A percentile compares a stretch with the other conserved stretches of the same genome.
Evolutionary conservation across 1,139 yeast species (phyloP).

Genomic region (Casaregolazyma suthepensis): DNA sequence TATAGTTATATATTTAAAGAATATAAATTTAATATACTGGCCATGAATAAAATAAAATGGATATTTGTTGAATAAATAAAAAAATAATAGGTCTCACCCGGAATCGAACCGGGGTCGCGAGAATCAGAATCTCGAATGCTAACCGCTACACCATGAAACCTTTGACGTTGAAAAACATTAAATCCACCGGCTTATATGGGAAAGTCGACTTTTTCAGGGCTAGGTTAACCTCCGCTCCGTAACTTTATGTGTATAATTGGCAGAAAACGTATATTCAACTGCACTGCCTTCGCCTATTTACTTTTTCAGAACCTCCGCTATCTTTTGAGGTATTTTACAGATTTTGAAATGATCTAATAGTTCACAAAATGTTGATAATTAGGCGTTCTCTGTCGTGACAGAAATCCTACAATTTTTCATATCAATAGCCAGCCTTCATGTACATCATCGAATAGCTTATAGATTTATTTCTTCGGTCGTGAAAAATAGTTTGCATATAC

Average conservation of each 20-base stretch:
- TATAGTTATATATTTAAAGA: not conserved
- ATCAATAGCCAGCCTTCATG: too few relatives aligned
- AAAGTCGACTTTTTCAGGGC: not conserved
- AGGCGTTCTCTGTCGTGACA: not conserved
- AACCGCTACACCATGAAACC: slow-evolving; percentile 25
- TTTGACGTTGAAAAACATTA: not conserved
- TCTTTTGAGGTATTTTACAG: too few relatives aligned
- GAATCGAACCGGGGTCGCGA: slow-evolving; percentile 29
- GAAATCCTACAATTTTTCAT: too few relatives aligned
- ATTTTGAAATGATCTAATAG: too few relatives aligned
- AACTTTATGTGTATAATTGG: not conserved
- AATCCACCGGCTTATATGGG: not conserved
- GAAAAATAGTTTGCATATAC: not conserved
- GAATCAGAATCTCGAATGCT: slow-evolving; percentile 26
- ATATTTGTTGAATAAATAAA: not conserved
- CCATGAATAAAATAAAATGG: not conserved
- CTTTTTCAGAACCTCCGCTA: too few relatives aligned
- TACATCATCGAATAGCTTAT: too few relatives aligned
- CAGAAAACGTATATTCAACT: not conserved
- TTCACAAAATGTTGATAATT: not conserved
- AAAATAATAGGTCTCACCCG: slow-evolving; percentile 24
- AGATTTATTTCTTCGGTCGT: not conserved
- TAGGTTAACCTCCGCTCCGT: not conserved
- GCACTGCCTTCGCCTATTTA: not conserved
- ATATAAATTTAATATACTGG: not conserved